A percentile compares a stretch with the other conserved stretches of the same genome.
These are phyloP conservation scores for Cercospora beticola DNA, from an alignment of 2,329 filamentous ascomycete species.

Conservation along the genomic window DNA sequence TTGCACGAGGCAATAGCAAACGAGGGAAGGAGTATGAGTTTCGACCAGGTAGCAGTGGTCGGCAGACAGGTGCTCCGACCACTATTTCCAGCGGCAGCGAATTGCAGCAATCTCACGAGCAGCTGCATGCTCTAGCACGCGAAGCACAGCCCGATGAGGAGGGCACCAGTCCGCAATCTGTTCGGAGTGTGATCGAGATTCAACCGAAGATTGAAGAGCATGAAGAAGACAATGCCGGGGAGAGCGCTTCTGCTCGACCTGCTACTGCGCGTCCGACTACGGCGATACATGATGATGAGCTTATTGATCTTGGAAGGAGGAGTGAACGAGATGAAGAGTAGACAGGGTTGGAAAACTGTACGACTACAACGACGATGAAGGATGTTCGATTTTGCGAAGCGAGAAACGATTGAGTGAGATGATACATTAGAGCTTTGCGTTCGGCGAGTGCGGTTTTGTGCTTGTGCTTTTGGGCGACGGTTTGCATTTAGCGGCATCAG, in stretches of 20 bases:
- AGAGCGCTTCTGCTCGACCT: slow-evolving; percentile 11
- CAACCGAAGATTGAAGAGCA: slow-evolving; percentile 8
- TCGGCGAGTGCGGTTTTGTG: background rate
- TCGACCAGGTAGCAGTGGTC: slow-evolving; percentile 19
- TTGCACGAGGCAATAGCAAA: slow-evolving; percentile 20
- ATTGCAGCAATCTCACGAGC: slow-evolving; percentile 14
- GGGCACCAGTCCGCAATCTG: slow-evolving; percentile 27
- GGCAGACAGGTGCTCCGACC: slow-evolving; percentile 11
- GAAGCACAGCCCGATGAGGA: slow-evolving; percentile 7
- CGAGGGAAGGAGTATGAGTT: slow-evolving; percentile 27
- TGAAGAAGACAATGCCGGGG: slow-evolving; percentile 9
- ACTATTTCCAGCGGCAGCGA: slow-evolving; percentile 10
- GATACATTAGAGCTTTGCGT: background rate
- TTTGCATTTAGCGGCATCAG: background rate
- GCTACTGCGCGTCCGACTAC: slow-evolving; percentile 9
- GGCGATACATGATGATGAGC: slow-evolving; percentile 18
- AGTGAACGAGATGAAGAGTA: background rate
- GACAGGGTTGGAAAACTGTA: background rate
- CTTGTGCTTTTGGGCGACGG: background rate
- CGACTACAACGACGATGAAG: background rate
- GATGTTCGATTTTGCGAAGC: background rate
- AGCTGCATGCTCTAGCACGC: slow-evolving; percentile 12
- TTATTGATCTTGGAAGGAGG: slow-evolving; percentile 8
- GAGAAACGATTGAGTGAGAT: background rate
- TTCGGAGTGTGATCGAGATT: slow-evolving; percentile 26